A percentile compares a stretch with the other conserved stretches of the same genome.
phyloP scores from a whole-genome alignment of 306 rosid species.

The Prinsepia uniflora region DNA sequence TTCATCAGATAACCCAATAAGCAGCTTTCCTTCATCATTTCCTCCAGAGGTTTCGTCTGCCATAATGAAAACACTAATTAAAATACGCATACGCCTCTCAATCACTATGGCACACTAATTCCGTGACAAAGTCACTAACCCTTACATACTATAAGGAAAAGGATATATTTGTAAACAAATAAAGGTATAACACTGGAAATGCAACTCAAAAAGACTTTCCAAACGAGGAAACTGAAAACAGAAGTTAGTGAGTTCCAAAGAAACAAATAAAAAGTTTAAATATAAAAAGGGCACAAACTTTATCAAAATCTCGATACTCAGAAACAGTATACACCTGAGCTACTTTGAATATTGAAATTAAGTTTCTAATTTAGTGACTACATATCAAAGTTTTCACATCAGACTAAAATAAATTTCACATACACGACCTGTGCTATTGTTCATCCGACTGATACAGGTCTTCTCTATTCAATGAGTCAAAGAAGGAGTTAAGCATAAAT shows the following conservation, averaged over 20 bases:
- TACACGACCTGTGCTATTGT: neutral
- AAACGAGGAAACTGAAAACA: neutral
- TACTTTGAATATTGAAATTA: neutral
- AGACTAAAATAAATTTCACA: neutral
- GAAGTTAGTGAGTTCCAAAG: neutral
- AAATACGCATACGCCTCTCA: slow-evolving; percentile 11
- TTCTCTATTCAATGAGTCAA: neutral
- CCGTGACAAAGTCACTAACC: neutral
- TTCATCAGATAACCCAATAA: slow-evolving; percentile 39
- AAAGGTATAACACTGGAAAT: neutral
- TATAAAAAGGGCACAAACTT: too few species aligned
- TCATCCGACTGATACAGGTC: neutral
- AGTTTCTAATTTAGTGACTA: neutral
- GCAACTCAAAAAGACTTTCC: neutral
- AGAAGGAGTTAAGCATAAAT: neutral
- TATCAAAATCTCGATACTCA: neutral
- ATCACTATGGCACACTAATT: neutral
- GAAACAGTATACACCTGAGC: neutral
- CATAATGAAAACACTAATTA: slow-evolving; percentile 1
- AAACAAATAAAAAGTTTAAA: too few species aligned
- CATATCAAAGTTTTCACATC: neutral
- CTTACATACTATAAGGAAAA: neutral
- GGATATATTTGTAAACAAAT: neutral
- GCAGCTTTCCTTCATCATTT: slow-evolving; percentile 39
- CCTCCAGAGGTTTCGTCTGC: slow-evolving; percentile 40